Evolutionary conservation across 1,139 yeast genomes (phyloP).

Genomic region (Zygosaccharomyces pseudobailii): DNA sequence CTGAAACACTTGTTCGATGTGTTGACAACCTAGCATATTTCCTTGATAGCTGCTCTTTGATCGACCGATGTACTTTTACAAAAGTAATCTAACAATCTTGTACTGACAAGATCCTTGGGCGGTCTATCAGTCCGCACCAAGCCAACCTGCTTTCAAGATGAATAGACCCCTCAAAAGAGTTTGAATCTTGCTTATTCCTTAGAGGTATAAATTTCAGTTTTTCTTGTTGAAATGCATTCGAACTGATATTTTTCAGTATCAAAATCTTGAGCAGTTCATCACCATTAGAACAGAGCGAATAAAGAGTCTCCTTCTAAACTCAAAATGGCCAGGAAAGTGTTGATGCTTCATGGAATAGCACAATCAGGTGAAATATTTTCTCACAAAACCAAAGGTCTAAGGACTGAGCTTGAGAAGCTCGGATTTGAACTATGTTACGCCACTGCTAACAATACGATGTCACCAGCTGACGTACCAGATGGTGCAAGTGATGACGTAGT

Average conservation of each 20-base stretch:
- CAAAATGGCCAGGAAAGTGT: constrained; percentile 33
- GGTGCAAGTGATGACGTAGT: constrained; percentile 14
- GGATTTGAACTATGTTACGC: constrained; percentile 66
- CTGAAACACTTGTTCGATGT: constrained; percentile 27
- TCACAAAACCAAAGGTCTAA: constrained; percentile 67
- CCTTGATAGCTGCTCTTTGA: not conserved
- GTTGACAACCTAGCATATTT: constrained; percentile 23
- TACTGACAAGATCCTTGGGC: not conserved
- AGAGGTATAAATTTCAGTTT: not conserved
- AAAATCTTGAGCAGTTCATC: not conserved
- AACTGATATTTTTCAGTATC: not conserved
- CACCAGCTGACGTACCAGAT: constrained; percentile 30
- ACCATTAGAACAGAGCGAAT: not conserved
- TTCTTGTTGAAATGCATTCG: not conserved
- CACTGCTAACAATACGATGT: constrained; percentile 53
- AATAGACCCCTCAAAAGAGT: not conserved
- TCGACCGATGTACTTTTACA: not conserved
- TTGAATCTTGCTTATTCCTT: not conserved
- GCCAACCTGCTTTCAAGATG: not conserved
- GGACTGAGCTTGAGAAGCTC: constrained; percentile 56
- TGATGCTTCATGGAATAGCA: constrained; percentile 54
- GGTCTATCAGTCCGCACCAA: not conserved
- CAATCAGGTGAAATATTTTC: constrained; percentile 73
- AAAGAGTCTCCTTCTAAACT: not conserved
- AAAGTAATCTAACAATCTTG: not conserved